Percentiles rank a stretch among this genome's conserved stretches.
These are phyloP conservation scores for Annulohypoxylon bovei DNA, from an alignment of 495 filamentous ascomycete genomes.

Conservation along the genomic window DNA sequence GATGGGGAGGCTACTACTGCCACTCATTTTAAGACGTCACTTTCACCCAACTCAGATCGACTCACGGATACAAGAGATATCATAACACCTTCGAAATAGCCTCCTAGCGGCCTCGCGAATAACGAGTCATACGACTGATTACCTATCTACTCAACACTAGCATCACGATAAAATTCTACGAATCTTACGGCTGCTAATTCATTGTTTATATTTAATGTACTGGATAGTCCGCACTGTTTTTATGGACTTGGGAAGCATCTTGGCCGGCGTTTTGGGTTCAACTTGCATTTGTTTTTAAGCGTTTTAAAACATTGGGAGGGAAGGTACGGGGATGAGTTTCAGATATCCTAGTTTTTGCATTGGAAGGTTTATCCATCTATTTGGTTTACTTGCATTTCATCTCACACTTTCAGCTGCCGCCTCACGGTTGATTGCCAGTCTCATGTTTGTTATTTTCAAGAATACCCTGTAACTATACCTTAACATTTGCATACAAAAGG, in stretches of 20 bases:
- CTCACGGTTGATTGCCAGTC: conserved; percentile 23
- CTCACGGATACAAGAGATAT: not conserved
- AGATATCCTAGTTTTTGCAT: conserved; percentile 40
- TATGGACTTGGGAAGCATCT: conserved; percentile 15
- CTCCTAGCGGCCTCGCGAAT: not conserved
- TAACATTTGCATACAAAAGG: conserved; percentile 22
- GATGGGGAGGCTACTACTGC: not conserved
- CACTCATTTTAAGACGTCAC: not conserved
- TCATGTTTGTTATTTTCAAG: conserved; percentile 38
- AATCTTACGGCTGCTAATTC: conserved; percentile 1
- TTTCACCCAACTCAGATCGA: not conserved
- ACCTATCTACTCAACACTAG: not conserved
- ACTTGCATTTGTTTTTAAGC: conserved; percentile 25
- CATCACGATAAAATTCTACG: conserved; percentile 9
- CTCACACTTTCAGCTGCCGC: conserved; percentile 2
- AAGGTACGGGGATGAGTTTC: conserved; percentile 20
- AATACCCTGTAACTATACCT: conserved; percentile 44
- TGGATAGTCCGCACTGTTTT: conserved; percentile 5
- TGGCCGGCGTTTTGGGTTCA: conserved; percentile 35
- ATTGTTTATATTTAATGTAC: conserved; percentile 3
- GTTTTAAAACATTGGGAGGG: conserved; percentile 31
- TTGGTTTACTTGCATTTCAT: conserved; percentile 25
- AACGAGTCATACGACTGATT: conserved; percentile 8
- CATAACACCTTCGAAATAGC: not conserved
- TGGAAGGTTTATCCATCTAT: conserved; percentile 24